phyloP scores from a whole-genome alignment of 1,139 yeast species.

The Scheffersomyces stambukii region DNA sequence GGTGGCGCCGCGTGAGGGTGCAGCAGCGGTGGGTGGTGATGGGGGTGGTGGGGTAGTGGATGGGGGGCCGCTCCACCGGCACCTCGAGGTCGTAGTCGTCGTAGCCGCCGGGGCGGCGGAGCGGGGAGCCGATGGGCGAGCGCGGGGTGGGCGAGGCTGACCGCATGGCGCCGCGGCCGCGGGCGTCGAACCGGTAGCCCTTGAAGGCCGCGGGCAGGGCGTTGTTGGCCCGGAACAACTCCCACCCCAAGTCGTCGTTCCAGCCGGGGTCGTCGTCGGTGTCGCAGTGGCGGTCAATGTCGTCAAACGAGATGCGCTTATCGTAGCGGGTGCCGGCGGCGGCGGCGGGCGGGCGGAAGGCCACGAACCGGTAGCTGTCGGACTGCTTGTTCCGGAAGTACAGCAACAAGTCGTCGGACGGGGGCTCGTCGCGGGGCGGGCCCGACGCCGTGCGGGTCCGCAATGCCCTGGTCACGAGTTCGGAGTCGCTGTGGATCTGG shows the following conservation, averaged over 20 bases:
- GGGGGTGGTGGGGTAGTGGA: constrained; percentile 49
- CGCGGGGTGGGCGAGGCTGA: constrained; percentile 3
- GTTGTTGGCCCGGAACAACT: constrained; percentile 3
- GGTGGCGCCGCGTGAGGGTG: constrained; percentile 45
- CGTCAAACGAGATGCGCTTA: constrained; percentile 20
- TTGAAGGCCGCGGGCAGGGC: background rate
- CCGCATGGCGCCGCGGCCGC: constrained; percentile 5
- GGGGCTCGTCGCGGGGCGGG: too few species aligned
- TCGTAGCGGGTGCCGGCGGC: constrained; percentile 6
- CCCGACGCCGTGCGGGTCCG: too few species aligned
- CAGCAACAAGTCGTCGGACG: constrained; percentile 10
- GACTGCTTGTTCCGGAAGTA: constrained; percentile 14
- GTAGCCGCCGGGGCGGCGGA: constrained; percentile 4
- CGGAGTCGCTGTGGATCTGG: constrained; percentile 5
- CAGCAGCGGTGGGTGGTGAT: constrained; percentile 50
- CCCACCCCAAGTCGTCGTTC: constrained; percentile 14
- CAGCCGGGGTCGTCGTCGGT: constrained; percentile 13
- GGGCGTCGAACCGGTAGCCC: background rate
- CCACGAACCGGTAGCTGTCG: background rate
- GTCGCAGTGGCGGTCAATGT: constrained; percentile 15
- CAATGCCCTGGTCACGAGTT: constrained; percentile 3
- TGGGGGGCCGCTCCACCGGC: constrained; percentile 5
- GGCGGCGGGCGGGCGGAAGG: constrained; percentile 6
- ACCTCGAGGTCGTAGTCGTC: constrained; percentile 5
- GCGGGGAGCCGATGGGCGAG: constrained; percentile 8